Percentiles rank a stretch among this genome's conserved stretches.
Evolutionary conservation across 1,284 basidiomycete genomes (phyloP).

Genomic region (Ganoderma boninense): DNA sequence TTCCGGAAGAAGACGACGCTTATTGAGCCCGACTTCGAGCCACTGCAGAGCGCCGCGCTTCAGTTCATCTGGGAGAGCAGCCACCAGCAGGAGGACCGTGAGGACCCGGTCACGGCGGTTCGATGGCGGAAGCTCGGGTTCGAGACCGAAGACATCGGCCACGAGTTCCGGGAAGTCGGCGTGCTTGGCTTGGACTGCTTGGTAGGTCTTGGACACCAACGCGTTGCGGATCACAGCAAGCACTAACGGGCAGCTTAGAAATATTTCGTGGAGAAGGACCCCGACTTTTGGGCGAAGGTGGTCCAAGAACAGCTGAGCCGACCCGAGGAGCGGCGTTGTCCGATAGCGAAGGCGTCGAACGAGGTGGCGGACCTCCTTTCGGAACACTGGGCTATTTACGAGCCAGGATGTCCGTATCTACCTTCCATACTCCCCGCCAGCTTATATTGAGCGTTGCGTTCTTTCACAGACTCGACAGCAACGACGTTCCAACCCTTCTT

Average conservation of each 20-base stretch:
- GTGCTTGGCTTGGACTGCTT: constrained; percentile 88
- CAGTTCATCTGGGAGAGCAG: constrained; percentile 78
- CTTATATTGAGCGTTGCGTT: neutral
- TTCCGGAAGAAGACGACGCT: constrained; percentile 83
- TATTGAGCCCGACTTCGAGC: constrained; percentile 75
- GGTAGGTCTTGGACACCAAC: constrained; percentile 50
- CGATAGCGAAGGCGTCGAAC: constrained; percentile 86
- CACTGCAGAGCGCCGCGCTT: constrained; percentile 69
- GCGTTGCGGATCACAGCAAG: neutral
- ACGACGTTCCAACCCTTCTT: constrained; percentile 91
- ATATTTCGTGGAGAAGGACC: constrained; percentile 54
- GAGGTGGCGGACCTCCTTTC: constrained; percentile 88
- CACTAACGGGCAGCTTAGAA: constrained; percentile 43
- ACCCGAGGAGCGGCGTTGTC: constrained; percentile 82
- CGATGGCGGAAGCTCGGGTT: constrained; percentile 89
- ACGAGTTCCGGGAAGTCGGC: constrained; percentile 88
- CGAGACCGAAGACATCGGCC: constrained; percentile 78
- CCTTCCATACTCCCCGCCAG: neutral
- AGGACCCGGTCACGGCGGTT: constrained; percentile 54
- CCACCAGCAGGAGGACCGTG: constrained; percentile 60
- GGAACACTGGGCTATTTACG: constrained; percentile 88
- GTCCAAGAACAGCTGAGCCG: constrained; percentile 88
- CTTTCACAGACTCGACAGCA: constrained; percentile 71
- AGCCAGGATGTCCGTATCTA: constrained; percentile 70
- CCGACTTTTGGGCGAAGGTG: constrained; percentile 85